A percentile compares a stretch with the other conserved stretches of the same genome.
Evolutionary conservation across 1,284 basidiomycete genomes (phyloP).

Genomic region (Filobasidium uniguttulatum): DNA sequence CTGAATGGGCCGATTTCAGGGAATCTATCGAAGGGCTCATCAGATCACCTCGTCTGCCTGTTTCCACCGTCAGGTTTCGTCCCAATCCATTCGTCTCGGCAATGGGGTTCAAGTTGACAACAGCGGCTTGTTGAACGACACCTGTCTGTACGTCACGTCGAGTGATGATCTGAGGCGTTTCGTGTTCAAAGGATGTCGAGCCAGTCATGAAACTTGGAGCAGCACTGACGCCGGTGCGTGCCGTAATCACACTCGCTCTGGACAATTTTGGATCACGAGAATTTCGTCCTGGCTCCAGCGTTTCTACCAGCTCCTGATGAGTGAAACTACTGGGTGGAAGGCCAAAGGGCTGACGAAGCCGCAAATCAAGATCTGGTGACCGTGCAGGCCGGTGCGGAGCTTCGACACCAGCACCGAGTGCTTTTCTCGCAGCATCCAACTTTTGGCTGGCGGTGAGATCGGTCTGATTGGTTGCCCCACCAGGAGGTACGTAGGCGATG

Average conservation of each 20-base stretch:
- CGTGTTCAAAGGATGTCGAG: constrained; percentile 23
- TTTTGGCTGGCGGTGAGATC: constrained; percentile 9
- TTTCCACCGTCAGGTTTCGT: background rate
- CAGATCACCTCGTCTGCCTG: background rate
- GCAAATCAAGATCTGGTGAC: constrained; percentile 34
- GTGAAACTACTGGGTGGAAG: background rate
- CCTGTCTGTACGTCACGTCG: constrained; percentile 34
- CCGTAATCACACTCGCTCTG: constrained; percentile 24
- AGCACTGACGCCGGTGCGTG: constrained; percentile 19
- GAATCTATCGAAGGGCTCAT: too few species aligned
- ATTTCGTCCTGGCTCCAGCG: constrained; percentile 2
- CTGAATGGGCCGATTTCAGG: too few species aligned
- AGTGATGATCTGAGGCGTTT: constrained; percentile 37
- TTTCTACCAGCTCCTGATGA: constrained; percentile 7
- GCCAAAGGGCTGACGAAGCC: constrained; percentile 20
- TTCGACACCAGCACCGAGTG: background rate
- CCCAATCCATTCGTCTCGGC: background rate
- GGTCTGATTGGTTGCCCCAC: background rate
- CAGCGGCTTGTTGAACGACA: constrained; percentile 33
- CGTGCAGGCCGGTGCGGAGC: constrained; percentile 27
- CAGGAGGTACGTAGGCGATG: constrained; percentile 34
- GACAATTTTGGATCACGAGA: constrained; percentile 4
- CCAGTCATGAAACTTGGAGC: constrained; percentile 35
- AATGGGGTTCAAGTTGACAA: constrained; percentile 24
- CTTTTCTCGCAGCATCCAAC: constrained; percentile 20